Base-by-base conservation (phyloP, 257 asterid genomes). In the Solanum tarapatanum region DNA sequence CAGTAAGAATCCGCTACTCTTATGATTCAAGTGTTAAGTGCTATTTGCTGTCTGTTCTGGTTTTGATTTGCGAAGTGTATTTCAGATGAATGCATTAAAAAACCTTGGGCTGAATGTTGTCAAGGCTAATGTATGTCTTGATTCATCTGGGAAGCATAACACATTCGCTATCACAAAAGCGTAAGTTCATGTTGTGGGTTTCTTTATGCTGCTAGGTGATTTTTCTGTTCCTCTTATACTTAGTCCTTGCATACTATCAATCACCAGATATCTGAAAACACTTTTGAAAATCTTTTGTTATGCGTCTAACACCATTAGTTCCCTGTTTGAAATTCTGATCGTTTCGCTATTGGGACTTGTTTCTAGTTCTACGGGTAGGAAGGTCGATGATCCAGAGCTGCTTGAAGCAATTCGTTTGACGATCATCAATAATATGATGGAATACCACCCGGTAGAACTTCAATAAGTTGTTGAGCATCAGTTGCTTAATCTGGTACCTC, bases 401-500 rank as follows among this genome's bases (percentile, higher is more conserved):
- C 99, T 97, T 12, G 99, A 97, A 95, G 97, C 99, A n/a, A 97
- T 97, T 89, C 99, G 99, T 83, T 91, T 97, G 95, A 97, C 99
- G 43, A 93, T 97, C 86, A 97, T 97, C 92, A 96, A 95, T 93
- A 97, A 97, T 89, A 75, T 97, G 94, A 92, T 97, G 16, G 94
- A 97, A 89, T 97, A 91, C 90, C 99, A 97, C 87, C 99, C 99
- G 92, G 99, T 97, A 94, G 77, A 90, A 55, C 85, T 28, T 48
- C 85, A 28, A 48, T 8, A 80, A 80, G 19, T 80, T 79, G 39
- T 79, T 79, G 84, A 43, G 66, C 66, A 26, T 43, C 16, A 26
- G 84, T 26, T 80, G 85, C 66, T 79, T 80, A 66, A 80, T 48
- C 41, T 1, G 55, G 19, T 48, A 8, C 19, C 68, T 48, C 26